A percentile compares a stretch with the other conserved stretches of the same genome.
phyloP scores from a whole-genome alignment of 116 monocot genomes.

The Phalaenopsis hybrid region DNA sequence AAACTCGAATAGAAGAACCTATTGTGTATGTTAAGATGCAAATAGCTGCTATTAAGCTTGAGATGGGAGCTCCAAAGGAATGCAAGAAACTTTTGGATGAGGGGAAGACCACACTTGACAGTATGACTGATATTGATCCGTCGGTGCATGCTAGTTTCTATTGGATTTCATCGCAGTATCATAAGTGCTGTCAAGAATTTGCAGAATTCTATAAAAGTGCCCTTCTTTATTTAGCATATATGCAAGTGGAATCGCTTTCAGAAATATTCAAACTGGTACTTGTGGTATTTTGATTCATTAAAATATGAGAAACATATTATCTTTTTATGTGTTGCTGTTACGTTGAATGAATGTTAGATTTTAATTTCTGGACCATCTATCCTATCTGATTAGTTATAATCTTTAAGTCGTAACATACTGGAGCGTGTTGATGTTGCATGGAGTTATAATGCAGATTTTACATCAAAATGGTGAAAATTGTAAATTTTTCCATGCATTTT shows the following conservation, averaged over 20 bases:
- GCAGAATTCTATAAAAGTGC: conserved; percentile 84
- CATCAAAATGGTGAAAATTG: too few species aligned
- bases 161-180: conserved; percentile 84
- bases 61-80: conserved; percentile 66
- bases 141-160: conserved; percentile 84
- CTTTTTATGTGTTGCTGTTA: too few species aligned
- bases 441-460: too few species aligned
- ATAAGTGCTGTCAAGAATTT: conserved; percentile 77
- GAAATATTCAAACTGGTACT: conserved; percentile 68
- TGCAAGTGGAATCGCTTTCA: conserved; percentile 78
- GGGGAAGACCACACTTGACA: conserved; percentile 60
- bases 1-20: conserved; percentile 62
- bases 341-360: too few species aligned
- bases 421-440: too few species aligned
- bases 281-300: too few species aligned
- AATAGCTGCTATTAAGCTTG: conserved; percentile 73
- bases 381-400: too few species aligned
- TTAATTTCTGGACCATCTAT: too few species aligned
- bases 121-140: conserved; percentile 89
- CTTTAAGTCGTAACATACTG: too few species aligned
- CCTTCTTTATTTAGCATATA: conserved; percentile 95
- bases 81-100: conserved; percentile 84
- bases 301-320: too few species aligned
- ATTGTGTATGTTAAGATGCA: conserved; percentile 92
- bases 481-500: too few species aligned